Percentiles rank a stretch among this genome's conserved stretches.
phyloP scores from a whole-genome alignment of 768 basidiomycete species.

The Pleurotus sapidus region DNA sequence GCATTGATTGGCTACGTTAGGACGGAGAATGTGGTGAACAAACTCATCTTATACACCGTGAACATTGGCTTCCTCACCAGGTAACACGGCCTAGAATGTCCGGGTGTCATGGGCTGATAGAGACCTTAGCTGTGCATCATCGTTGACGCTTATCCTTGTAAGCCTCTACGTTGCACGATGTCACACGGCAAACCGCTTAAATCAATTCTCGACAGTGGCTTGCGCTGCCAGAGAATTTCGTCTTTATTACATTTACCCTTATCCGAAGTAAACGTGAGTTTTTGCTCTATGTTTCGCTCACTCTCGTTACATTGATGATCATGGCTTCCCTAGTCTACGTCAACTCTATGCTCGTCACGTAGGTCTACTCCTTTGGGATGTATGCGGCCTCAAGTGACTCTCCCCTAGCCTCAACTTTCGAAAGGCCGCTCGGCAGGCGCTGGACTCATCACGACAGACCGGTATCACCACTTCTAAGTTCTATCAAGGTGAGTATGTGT shows the following conservation, averaged over 20 bases:
- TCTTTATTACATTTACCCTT: conserved; percentile 11
- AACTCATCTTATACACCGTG: conserved; percentile 12
- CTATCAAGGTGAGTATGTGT: conserved; percentile 2
- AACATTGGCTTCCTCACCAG: conserved; percentile 13
- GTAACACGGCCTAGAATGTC: not conserved
- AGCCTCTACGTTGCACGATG: not conserved
- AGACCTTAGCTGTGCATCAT: conserved; percentile 7
- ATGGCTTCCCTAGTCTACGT: conserved; percentile 9
- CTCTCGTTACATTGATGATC: not conserved
- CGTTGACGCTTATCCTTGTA: conserved; percentile 11
- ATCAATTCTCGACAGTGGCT: conserved; percentile 5
- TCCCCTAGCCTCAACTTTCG: not conserved
- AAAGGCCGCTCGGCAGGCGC: conserved; percentile 1
- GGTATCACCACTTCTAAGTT: not conserved
- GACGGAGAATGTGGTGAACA: conserved; percentile 12
- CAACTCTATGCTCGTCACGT: conserved; percentile 15
- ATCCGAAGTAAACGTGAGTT: conserved; percentile 13
- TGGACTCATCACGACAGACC: not conserved
- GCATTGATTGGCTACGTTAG: not conserved
- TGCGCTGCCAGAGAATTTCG: conserved; percentile 9
- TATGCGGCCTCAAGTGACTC: not conserved
- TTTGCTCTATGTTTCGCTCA: not conserved
- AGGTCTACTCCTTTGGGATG: not conserved
- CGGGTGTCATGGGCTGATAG: no score
- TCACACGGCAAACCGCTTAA: not conserved